phyloP scores from a whole-genome alignment of 2,329 filamentous ascomycete genomes.

The Colletotrichum destructivum region DNA sequence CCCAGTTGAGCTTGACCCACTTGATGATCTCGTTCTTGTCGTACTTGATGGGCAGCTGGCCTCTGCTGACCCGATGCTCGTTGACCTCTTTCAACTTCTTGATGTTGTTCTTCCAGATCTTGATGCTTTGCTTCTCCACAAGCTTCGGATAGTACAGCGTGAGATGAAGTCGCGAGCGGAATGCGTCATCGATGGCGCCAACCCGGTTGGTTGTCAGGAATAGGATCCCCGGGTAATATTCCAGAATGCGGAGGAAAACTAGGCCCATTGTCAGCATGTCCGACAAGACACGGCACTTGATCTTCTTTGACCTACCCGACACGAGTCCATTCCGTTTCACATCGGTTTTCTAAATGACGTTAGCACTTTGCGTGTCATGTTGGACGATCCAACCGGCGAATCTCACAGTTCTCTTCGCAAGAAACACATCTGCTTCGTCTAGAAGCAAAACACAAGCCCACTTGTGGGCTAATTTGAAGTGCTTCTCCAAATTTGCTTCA shows the following conservation, averaged over 20 bases:
- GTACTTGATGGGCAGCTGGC: conserved; percentile 10
- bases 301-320: background rate
- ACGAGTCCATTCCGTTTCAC: conserved; percentile 23
- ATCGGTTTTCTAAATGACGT: conserved; percentile 1
- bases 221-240: conserved; percentile 65
- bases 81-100: conserved; percentile 14
- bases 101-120: conserved; percentile 41
- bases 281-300: too few relatives aligned
- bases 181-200: conserved; percentile 56
- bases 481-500: conserved; percentile 43
- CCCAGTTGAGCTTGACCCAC: conserved; percentile 20
- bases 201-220: conserved; percentile 65
- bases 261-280: background rate
- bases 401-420: background rate
- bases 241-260: conserved; percentile 64
- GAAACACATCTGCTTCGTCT: conserved; percentile 50
- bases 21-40: conserved; percentile 11
- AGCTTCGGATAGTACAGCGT: conserved; percentile 53
- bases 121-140: conserved; percentile 29
- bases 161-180: conserved; percentile 55
- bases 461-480: conserved; percentile 38
- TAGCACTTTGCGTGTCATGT: background rate
- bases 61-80: conserved; percentile 2
- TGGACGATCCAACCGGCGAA: background rate
- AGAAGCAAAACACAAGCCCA: conserved; percentile 50